Evolutionary conservation across 148 eudicot genomes (phyloP).

Genomic region (Spergularia marina): DNA sequence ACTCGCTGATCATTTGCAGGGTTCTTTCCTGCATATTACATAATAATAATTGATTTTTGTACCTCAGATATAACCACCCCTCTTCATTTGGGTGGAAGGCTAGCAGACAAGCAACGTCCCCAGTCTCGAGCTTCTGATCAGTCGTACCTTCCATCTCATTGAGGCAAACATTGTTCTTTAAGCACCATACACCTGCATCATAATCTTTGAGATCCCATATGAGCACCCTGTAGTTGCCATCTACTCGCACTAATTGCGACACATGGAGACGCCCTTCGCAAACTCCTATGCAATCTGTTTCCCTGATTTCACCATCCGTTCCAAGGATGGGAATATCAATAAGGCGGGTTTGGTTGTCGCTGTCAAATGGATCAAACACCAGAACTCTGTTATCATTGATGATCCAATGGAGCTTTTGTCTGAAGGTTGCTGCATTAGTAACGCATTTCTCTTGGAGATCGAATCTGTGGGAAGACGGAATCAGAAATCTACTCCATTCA

Average conservation of each 20-base stretch:
- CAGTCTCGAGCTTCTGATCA: conserved; percentile 4
- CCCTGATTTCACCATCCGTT: conserved; percentile 4
- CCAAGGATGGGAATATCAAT: conserved; percentile 11
- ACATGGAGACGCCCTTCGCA: conserved; percentile 12
- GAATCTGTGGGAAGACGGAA: not conserved
- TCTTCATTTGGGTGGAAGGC: conserved; percentile 10
- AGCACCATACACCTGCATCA: not conserved
- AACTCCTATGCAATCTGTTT: conserved; percentile 12
- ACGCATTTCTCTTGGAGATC: not conserved
- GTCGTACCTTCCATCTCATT: conserved; percentile 1
- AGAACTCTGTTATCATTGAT: conserved; percentile 11
- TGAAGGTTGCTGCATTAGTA: conserved; percentile 1
- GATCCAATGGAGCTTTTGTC: conserved; percentile 19
- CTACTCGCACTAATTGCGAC: conserved; percentile 15
- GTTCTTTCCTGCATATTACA: conserved; percentile 8
- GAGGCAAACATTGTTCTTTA: conserved; percentile 13
- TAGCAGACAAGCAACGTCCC: conserved; percentile 10
- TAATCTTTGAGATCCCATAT: conserved; percentile 21
- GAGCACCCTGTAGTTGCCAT: conserved; percentile 5
- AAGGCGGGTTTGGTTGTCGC: not conserved
- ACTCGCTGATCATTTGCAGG: conserved; percentile 13
- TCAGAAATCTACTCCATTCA: conserved; percentile 14
- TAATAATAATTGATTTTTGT: conserved; percentile 10
- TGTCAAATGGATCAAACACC: conserved; percentile 11
- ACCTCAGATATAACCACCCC: conserved; percentile 22